Evolutionary conservation across 352 stramenopile genomes (phyloP), one percentile per base, ranked within the genome.

Genomic region (Lagenidium sp.): DNA sequence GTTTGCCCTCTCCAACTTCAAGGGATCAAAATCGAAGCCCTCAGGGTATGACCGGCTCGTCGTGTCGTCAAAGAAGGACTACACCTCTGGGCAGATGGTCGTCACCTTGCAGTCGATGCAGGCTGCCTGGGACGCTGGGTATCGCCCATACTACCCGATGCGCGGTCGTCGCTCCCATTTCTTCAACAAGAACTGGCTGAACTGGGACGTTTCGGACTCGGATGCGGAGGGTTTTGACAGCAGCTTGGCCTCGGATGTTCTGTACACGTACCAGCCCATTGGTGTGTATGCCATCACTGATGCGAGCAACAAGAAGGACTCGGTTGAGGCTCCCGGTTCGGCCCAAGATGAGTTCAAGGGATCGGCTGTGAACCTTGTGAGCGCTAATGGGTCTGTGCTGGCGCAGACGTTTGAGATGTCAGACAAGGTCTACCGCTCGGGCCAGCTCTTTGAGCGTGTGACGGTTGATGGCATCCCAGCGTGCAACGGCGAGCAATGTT

Each of bases 91-190:
- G 31, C 51, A 41, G 10, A 38, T 61, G 13, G 55, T 85, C 4
- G 58, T 85, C 6, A 74, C 65, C 15, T 83, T 63, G 45, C 77
- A 89, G 43, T 65, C 77, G 6, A 89, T 89, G 77, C 42, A 70
- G 22, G 67, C 73, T 1, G 77, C 77, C 5, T 68, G 47, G 35
- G 43, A 45, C 1, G 41, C 54, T 8, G 74, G 69, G 1, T 97
- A 86, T 53, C 85, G 62, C 37, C 76, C 83, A 28, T 97, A 96
- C 65, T 88, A 95, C 20, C 89, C 89, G 3, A 85, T 92, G 50
- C 53, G 60, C 20, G 53, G 64, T 6, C 78, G 81, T 23, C 78
- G 77, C 18, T 95, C 82, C 16, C 79, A 78, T 0, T 97, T 96
- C 54, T 97, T 94, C 61, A 60, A 95, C 50, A 79, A 59, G 44